Base-by-base conservation (phyloP, 108 stramenopile genomes). In the Mediolabrus comicus region DNA sequence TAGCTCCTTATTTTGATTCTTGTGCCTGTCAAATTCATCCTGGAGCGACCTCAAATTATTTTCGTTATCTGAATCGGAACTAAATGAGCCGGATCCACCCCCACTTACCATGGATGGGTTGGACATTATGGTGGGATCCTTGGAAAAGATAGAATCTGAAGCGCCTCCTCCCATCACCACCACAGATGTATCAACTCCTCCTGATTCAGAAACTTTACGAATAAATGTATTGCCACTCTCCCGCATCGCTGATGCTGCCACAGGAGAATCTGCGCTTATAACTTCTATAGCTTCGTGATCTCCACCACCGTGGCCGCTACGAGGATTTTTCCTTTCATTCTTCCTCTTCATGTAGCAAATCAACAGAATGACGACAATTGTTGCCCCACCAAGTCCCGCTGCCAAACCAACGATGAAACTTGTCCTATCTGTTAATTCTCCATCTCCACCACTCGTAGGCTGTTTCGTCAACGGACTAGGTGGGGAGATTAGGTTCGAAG, bases 21-120 rank as follows among this genome's bases (percentile, higher is more conserved):
- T 87, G 67, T 83, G 90, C 56, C 83, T 81, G 72, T 93, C 92
- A 67, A 93, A 93, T 72, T 88, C 89, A 77, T 91, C 92, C 14
- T 82, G 85, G 0, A 93, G 71, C 19, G 57, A 13, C 27, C 66
- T 49, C 26, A 73, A 34, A n/a, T 62, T 54, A 5, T 35, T 39
- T 19, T 56, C 53, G 4, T 88, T 67, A 17, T 92, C 84, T 0
- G 71, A 62, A 61, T 88, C 84, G 27, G 74, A 67, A 43, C 35
- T 67, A 30, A 60, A 36, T 1, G 72, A 80, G 26, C 79, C 84
- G n/a, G 62, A 61, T 26, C 84, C 89, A 1, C 72, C 72, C 7
- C 78, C 87, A 25, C 63, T 75, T 2, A 71, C 62, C 65, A 77
- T 80, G 8, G 83, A 84, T 4, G 83, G 74, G 17, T 88, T 88